Conservation (phyloP, 306 rosid species). For the Quercus ilex region DNA sequence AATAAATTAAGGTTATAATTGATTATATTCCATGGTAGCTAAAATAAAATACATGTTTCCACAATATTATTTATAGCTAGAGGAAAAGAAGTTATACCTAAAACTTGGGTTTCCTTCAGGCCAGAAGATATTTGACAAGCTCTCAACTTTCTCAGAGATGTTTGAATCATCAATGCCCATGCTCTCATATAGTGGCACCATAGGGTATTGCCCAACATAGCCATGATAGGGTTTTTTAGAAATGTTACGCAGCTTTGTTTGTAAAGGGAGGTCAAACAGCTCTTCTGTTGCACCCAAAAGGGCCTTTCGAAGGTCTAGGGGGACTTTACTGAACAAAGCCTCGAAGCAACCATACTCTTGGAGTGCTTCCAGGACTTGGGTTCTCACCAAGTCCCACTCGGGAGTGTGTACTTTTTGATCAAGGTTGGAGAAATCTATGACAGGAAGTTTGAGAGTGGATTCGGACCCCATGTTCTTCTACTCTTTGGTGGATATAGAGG, state of each 20-base stretch:
- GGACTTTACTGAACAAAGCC: constrained; percentile 47
- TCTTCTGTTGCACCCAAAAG: constrained; percentile 35
- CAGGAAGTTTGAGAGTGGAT: constrained; percentile 46
- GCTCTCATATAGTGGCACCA: constrained; percentile 59
- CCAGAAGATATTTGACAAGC: constrained; percentile 39
- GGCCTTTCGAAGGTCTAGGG: constrained; percentile 33
- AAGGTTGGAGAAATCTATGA: constrained; percentile 43
- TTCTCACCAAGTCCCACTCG: constrained; percentile 53
- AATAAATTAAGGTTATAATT: no score
- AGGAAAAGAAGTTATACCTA: constrained; percentile 24
- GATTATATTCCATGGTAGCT: neutral
- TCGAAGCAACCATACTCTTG: constrained; percentile 71
- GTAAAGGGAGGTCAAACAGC: constrained; percentile 65
- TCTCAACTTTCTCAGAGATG: constrained; percentile 35
- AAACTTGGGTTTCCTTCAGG: constrained; percentile 58
- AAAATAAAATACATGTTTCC: neutral
- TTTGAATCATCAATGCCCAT: constrained; percentile 58
- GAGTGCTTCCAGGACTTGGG: constrained; percentile 52
- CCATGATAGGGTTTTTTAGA: constrained; percentile 63
- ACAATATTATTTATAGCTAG: neutral
- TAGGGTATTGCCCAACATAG: constrained; percentile 62
- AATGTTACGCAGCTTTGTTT: constrained; percentile 52
- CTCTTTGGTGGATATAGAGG: constrained; percentile 14
- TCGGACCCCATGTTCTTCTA: constrained; percentile 44
- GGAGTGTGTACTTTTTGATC: constrained; percentile 18